A percentile compares a stretch with the other conserved stretches of the same genome.
Conservation (phyloP, 495 filamentous ascomycete genomes). For the Penicillium angulare region DNA sequence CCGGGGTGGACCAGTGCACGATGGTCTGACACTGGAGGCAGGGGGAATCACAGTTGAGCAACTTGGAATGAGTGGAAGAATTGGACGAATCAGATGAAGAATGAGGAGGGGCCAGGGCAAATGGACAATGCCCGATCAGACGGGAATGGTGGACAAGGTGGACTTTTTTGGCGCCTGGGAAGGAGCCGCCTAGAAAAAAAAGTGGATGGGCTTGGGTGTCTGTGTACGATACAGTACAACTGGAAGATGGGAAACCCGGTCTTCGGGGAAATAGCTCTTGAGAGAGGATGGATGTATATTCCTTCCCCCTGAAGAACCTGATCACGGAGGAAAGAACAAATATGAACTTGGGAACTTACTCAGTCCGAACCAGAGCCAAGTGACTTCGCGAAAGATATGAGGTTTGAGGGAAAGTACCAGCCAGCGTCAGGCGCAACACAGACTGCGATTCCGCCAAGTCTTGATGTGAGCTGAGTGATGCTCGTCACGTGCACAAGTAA, state of each 20-base stretch:
- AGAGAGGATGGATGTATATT: too few species aligned
- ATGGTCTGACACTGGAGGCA: conserved; percentile 39
- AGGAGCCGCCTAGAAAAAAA: conserved; percentile 1
- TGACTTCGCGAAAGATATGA: too few species aligned
- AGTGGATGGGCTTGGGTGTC: too few species aligned
- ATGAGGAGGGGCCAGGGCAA: conserved; percentile 2
- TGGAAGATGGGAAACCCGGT: background rate
- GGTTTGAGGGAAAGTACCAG: too few species aligned
- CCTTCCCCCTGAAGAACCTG: too few species aligned
- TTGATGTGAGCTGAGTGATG: background rate
- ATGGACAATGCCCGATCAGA: conserved; percentile 23
- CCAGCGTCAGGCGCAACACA: background rate
- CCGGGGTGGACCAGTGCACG: conserved; percentile 34
- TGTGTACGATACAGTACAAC: conserved; percentile 13
- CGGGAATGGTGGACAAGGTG: conserved; percentile 18
- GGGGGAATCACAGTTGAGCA: conserved; percentile 20
- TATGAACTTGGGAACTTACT: too few species aligned
- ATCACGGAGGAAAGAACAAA: too few species aligned
- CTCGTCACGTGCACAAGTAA: background rate
- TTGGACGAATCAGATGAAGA: conserved; percentile 21
- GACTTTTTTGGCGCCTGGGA: conserved; percentile 7
- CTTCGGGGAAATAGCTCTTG: background rate
- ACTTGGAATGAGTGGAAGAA: conserved; percentile 11
- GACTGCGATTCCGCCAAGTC: background rate
- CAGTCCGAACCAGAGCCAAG: too few species aligned